Base-by-base conservation (phyloP, 1,284 basidiomycete species). In the Melampsora americana region DNA sequence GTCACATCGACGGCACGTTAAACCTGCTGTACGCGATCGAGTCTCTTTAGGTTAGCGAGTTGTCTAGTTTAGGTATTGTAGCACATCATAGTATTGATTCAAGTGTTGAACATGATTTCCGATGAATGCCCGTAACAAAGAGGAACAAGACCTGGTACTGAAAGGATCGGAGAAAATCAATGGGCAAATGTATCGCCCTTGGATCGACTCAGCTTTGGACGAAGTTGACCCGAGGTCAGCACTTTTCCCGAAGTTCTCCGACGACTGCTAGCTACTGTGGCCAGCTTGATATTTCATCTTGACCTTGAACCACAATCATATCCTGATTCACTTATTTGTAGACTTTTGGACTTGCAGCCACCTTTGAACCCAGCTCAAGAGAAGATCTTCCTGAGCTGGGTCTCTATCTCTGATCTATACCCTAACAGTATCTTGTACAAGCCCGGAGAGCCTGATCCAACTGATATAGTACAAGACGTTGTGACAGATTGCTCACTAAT, bases 401-500 rank as follows among this genome's bases (percentile, higher is more conserved):
- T n/a, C 3, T 67, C 62, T 16, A 74, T 74, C 23, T 46, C 44
- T 30, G 30, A 74, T 56, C 32, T 59, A 20, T 53, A 60, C 44
- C 64, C 71, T 9, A 23, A 28, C 14, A 20, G 53, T 14, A 6
- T 59, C 60, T 14, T 74, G 46, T 74, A 74, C 46, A 16, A 66
- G 14, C 14, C 39, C 11, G 39, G 64, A 12, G 50, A 23, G 32
- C 39, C 65, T 30, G 64, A 66, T 42, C 71, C 71, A 59, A 74
- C 71, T 3, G 71, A 74, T 66, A 74, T 74, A 48, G 56, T 74
- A 18, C 71, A 74, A 23, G 64, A 74, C 48, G 35, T 74, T 26
- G 71, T 74, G 16, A 74, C 71, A 18, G 71, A 74, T 74, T 74
- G 71, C 53, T 74, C 71, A 23, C 42, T 74, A 26, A 74, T 74